Conservation (phyloP, 1,139 yeast species). For the Saccharomycopsis hybrid region DNA sequence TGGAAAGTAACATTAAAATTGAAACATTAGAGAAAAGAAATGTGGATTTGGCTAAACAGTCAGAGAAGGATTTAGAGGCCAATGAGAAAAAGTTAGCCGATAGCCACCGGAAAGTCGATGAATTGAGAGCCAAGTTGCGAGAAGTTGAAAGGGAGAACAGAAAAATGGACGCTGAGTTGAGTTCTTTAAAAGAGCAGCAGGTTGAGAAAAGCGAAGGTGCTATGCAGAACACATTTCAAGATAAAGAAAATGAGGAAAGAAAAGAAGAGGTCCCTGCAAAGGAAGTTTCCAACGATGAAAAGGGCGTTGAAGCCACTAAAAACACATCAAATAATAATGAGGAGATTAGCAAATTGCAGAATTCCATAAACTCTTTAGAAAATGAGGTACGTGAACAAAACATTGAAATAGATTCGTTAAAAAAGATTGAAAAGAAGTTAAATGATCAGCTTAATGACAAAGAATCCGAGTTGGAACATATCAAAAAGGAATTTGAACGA, state of each 20-base stretch:
- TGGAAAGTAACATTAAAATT: conserved; percentile 24
- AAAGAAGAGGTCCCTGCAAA: no score
- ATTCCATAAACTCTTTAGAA: no score
- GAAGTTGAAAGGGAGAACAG: conserved; percentile 19
- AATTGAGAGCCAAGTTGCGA: conserved; percentile 7
- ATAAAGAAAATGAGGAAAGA: no score
- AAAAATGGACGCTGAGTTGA: conserved; percentile 15
- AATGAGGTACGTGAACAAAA: no score
- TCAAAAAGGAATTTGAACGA: conserved; percentile 1
- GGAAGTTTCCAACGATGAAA: no score
- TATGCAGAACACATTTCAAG: no score
- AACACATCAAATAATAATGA: not conserved
- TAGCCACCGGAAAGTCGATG: conserved; percentile 13
- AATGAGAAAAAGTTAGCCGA: conserved; percentile 14
- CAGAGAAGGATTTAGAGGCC: conserved; percentile 29
- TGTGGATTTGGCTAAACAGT: conserved; percentile 29
- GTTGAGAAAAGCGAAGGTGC: conserved; percentile 24
- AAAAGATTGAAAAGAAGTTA: not conserved
- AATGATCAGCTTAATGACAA: not conserved
- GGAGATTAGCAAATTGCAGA: conserved; percentile 22
- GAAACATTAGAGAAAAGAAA: conserved; percentile 26
- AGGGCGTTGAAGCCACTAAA: no score
- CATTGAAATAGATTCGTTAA: not conserved
- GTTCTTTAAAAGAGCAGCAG: conserved; percentile 27
- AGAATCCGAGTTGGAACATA: not conserved